Evolutionary conservation across 371 early-diverging fungal genomes (phyloP).

Genomic region (Mucor saturninus): DNA sequence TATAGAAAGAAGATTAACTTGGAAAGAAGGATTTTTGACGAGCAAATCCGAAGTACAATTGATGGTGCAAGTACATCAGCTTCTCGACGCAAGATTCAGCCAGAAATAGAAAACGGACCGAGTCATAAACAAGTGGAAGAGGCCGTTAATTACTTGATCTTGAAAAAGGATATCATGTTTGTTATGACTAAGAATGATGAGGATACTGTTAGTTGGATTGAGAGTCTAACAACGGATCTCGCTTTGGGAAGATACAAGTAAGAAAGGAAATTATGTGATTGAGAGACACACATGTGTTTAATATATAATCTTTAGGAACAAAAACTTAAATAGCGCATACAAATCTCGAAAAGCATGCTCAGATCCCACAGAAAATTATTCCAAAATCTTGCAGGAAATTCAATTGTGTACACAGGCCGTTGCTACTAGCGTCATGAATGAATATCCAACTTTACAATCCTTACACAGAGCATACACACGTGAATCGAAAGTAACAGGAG

Average conservation of each 20-base stretch:
- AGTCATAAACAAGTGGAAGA: conserved; percentile 41
- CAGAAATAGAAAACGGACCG: conserved; percentile 26
- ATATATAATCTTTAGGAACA: background rate
- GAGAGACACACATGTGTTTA: too few relatives aligned
- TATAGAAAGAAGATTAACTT: conserved; percentile 42
- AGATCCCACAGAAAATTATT: conserved; percentile 62
- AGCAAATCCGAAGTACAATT: conserved; percentile 38
- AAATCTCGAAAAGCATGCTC: conserved; percentile 54
- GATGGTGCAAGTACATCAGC: background rate
- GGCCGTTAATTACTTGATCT: conserved; percentile 43
- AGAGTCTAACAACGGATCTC: conserved; percentile 66
- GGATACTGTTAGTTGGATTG: conserved; percentile 58
- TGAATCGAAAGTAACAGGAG: conserved; percentile 21
- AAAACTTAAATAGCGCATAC: conserved; percentile 23
- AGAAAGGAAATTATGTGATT: background rate
- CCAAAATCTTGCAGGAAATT: conserved; percentile 69
- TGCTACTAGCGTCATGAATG: conserved; percentile 58
- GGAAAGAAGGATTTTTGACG: conserved; percentile 43
- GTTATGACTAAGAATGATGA: conserved; percentile 50
- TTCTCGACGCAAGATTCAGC: conserved; percentile 20
- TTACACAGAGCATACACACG: conserved; percentile 58
- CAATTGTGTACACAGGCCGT: conserved; percentile 61
- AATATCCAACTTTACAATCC: conserved; percentile 60
- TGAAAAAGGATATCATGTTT: conserved; percentile 45
- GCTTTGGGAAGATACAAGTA: conserved; percentile 63